phyloP scores from a whole-genome alignment of 2,329 filamentous ascomycete species.

The Bipolaris cookei region DNA sequence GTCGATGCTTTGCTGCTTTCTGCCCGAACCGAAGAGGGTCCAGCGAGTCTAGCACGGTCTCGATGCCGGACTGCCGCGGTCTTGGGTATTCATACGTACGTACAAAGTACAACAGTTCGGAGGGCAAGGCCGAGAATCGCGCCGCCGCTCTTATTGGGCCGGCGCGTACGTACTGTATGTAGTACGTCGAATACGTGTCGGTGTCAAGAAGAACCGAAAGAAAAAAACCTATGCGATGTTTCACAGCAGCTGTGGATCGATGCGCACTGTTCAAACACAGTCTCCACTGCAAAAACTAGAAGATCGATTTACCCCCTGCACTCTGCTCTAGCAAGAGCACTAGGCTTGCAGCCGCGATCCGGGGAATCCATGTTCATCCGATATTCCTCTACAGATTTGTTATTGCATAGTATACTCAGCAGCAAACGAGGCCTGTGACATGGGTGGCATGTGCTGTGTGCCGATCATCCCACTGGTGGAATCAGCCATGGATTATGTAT shows the following conservation, averaged over 20 bases:
- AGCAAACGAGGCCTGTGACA: not conserved
- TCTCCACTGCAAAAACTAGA: not conserved
- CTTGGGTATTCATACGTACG: too few relatives aligned
- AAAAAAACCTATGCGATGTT: not conserved
- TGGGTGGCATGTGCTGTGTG: constrained; percentile 14
- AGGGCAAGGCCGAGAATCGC: not conserved
- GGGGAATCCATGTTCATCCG: constrained; percentile 8
- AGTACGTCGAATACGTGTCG: not conserved
- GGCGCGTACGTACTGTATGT: too few relatives aligned
- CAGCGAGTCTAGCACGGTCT: too few relatives aligned
- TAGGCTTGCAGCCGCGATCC: constrained; percentile 9
- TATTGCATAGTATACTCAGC: not conserved
- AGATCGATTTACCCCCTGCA: not conserved
- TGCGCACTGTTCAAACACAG: not conserved
- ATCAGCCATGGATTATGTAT: not conserved
- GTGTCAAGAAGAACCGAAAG: too few relatives aligned
- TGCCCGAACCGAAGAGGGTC: too few relatives aligned
- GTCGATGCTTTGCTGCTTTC: too few relatives aligned
- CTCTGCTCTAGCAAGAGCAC: not conserved
- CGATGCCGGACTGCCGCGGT: too few relatives aligned
- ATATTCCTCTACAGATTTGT: not conserved
- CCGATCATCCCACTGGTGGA: constrained; percentile 19
- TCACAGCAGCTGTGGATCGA: not conserved
- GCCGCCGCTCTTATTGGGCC: not conserved
- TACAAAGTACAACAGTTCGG: not conserved